Evolutionary conservation across 169 alveolate genomes (phyloP).

Genomic region (Plasmodium falciparum): DNA sequence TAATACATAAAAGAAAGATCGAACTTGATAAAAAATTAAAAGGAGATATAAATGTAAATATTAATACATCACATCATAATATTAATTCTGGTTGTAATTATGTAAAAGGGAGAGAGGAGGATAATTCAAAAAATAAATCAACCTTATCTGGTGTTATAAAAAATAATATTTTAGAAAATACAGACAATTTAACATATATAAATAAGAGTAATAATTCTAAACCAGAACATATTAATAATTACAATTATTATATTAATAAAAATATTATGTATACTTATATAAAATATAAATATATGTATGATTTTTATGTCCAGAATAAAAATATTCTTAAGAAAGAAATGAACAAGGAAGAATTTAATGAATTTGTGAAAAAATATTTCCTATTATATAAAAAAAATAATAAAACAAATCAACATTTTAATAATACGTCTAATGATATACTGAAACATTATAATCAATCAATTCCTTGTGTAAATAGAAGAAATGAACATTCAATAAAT

Average conservation of each 20-base stretch:
- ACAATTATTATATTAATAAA: slow-evolving; percentile 23
- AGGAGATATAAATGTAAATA: slow-evolving; percentile 2
- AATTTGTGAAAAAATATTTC: slow-evolving; percentile 22
- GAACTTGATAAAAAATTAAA: slow-evolving; percentile 29
- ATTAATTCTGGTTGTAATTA: too few species aligned
- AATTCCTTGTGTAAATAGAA: slow-evolving; percentile 3
- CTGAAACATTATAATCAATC: neutral
- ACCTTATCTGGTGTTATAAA: neutral
- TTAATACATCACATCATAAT: too few species aligned
- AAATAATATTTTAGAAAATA: neutral
- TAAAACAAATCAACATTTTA: neutral
- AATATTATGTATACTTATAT: slow-evolving; percentile 42
- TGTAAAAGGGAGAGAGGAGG: too few species aligned
- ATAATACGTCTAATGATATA: neutral
- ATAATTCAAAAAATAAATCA: neutral
- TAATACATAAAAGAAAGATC: slow-evolving; percentile 61
- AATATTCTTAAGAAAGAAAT: slow-evolving; percentile 13
- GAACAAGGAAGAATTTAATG: slow-evolving; percentile 22
- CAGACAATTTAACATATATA: neutral
- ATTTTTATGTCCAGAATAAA: slow-evolving; percentile 46
- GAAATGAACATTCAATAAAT: neutral
- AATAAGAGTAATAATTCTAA: neutral
- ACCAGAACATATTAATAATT: neutral
- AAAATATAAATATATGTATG: slow-evolving; percentile 51
- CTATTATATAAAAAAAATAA: slow-evolving; percentile 5